Evolutionary conservation across 192 early-diverging fungal genomes (phyloP).

Genomic region (Thoreauomyces humboldtii): DNA sequence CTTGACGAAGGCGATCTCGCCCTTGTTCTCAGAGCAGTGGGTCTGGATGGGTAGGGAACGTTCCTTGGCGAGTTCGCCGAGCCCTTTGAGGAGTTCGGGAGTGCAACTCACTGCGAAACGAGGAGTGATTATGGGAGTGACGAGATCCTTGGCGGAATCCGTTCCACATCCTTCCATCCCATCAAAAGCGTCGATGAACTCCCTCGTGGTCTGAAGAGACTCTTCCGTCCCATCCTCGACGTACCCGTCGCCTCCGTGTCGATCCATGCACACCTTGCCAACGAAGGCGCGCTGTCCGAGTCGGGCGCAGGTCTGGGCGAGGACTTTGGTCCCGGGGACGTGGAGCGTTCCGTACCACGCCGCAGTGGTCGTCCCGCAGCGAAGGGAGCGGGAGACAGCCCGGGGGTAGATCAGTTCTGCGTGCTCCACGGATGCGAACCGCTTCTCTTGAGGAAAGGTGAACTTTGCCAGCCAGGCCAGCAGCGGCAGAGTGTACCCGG

Average conservation of each 20-base stretch:
- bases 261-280: slow-evolving; percentile 97
- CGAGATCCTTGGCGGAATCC: slow-evolving; percentile 21
- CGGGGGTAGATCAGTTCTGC: slow-evolving; percentile 67
- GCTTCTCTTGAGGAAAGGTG: slow-evolving; percentile 84
- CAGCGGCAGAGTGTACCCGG: slow-evolving; percentile 85
- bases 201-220: slow-evolving; percentile 63
- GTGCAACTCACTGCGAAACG: slow-evolving; percentile 90
- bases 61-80: slow-evolving; percentile 69
- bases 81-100: slow-evolving; percentile 58
- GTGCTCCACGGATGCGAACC: slow-evolving; percentile 65
- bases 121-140: slow-evolving; percentile 82
- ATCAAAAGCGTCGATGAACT: slow-evolving; percentile 32
- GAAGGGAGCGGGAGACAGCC: slow-evolving; percentile 67
- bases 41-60: slow-evolving; percentile 78
- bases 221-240: slow-evolving; percentile 65
- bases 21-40: slow-evolving; percentile 83
- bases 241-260: slow-evolving; percentile 77
- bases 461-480: slow-evolving; percentile 88
- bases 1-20: slow-evolving; percentile 73
- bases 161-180: not conserved
- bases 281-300: slow-evolving; percentile 87
- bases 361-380: slow-evolving; percentile 86
- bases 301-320: slow-evolving; percentile 65
- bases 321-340: slow-evolving; percentile 63
- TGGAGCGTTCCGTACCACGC: slow-evolving; percentile 94